These are phyloP conservation scores for Neurospora africana DNA, from an alignment of 495 filamentous ascomycete genomes.

Conservation along the genomic window DNA sequence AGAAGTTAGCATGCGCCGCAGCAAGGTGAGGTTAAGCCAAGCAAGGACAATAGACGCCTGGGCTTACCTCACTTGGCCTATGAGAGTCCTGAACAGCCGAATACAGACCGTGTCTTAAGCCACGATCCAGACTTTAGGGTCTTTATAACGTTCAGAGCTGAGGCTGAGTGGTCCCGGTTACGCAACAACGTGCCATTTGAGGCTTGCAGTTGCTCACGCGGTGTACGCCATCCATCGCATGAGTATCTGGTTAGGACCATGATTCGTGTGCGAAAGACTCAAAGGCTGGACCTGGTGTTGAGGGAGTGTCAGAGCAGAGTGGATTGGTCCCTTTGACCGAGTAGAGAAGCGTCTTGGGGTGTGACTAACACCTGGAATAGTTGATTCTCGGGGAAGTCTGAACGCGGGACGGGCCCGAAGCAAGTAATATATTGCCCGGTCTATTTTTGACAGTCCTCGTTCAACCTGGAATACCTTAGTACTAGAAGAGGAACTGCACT, in stretches of 20 bases:
- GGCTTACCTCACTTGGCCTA: background rate
- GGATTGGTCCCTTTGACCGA: background rate
- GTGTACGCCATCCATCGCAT: background rate
- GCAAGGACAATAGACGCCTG: background rate
- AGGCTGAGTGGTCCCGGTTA: background rate
- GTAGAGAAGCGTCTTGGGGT: background rate
- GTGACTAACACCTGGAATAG: background rate
- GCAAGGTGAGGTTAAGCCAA: background rate
- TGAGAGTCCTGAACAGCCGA: background rate
- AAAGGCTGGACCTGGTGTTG: background rate
- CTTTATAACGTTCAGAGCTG: background rate
- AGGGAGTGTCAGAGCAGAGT: background rate
- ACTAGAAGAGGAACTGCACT: background rate
- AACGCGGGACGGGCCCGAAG: background rate
- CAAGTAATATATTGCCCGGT: conserved; percentile 1
- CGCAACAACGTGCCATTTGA: background rate
- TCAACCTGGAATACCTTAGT: background rate
- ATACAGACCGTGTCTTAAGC: background rate
- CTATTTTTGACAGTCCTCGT: conserved; percentile 2
- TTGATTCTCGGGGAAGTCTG: background rate
- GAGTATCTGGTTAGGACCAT: background rate
- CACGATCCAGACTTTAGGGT: background rate
- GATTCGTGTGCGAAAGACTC: background rate
- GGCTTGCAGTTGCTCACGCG: background rate
- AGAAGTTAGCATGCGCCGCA: background rate